Evolutionary conservation across 495 filamentous ascomycete species (phyloP).

Genomic region (Neohortaea acidophila): DNA sequence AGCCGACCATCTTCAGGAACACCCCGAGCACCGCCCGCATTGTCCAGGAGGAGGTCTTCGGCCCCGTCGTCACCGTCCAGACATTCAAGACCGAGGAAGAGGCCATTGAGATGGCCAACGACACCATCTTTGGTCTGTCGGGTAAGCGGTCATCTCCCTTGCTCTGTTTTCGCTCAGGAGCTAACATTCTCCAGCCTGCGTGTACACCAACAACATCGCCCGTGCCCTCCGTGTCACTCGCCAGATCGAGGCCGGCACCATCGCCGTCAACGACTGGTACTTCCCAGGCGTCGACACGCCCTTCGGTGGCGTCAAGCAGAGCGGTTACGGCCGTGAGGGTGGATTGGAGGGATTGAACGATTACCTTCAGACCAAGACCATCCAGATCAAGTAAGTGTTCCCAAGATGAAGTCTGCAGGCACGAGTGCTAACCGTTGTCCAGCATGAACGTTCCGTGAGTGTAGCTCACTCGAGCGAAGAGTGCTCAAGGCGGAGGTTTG

Average conservation of each 20-base stretch:
- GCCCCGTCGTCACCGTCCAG: conserved; percentile 18
- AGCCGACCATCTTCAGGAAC: conserved; percentile 17
- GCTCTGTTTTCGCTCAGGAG: background rate
- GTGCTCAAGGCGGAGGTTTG: too few relatives aligned
- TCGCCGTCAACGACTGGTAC: conserved; percentile 36
- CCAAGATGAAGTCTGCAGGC: too few relatives aligned
- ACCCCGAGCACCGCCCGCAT: conserved; percentile 1
- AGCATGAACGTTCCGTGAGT: too few relatives aligned
- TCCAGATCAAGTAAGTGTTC: conserved; percentile 25
- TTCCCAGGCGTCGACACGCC: conserved; percentile 25
- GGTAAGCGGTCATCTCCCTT: conserved; percentile 1
- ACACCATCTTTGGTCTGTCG: conserved; percentile 31
- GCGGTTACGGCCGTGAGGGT: conserved; percentile 33
- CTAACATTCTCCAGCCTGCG: background rate
- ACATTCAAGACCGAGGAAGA: conserved; percentile 35
- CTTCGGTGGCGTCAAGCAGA: conserved; percentile 38
- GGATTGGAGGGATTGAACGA: conserved; percentile 28
- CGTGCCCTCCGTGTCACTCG: conserved; percentile 33
- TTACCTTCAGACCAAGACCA: conserved; percentile 33
- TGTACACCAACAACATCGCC: conserved; percentile 37
- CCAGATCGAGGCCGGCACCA: conserved; percentile 34
- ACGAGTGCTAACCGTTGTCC: too few relatives aligned
- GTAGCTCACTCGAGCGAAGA: too few relatives aligned
- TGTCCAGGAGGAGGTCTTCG: conserved; percentile 20
- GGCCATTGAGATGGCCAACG: conserved; percentile 33